Evolutionary conservation across 306 rosid genomes (phyloP).

Genomic region (Prunus davidiana): DNA sequence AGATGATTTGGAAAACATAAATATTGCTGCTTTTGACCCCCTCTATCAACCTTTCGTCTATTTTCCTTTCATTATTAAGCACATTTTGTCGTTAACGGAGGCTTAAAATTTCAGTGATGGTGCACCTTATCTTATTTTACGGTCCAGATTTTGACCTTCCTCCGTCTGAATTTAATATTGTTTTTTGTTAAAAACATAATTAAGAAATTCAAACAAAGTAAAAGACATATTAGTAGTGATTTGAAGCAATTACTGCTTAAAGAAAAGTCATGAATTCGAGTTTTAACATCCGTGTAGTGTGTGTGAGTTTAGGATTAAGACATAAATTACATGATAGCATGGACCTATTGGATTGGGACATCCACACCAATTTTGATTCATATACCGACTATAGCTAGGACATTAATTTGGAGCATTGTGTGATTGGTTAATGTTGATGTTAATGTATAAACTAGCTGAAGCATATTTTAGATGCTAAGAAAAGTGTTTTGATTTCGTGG

Average conservation of each 20-base stretch:
- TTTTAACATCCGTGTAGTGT: fast-evolving
- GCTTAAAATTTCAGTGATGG: neutral
- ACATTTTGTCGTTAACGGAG: neutral
- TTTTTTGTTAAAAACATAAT: neutral
- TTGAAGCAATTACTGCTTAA: fast-evolving
- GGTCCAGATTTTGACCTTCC: neutral
- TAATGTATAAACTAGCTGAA: constrained; percentile 35
- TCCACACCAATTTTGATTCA: constrained; percentile 13
- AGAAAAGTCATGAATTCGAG: fast-evolving
- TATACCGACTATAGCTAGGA: neutral
- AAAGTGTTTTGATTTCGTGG: constrained; percentile 60
- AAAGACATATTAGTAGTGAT: neutral
- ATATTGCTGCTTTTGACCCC: neutral
- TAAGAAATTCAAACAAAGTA: neutral
- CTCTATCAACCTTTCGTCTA: neutral
- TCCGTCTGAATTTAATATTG: neutral
- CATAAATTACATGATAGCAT: neutral
- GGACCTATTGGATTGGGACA: constrained; percentile 21
- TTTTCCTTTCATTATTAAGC: neutral
- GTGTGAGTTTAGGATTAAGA: too few species aligned
- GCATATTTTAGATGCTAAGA: constrained; percentile 28
- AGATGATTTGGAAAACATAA: neutral
- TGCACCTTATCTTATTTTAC: neutral
- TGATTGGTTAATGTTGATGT: constrained; percentile 37
- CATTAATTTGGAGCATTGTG: constrained; percentile 21